Evolutionary conservation across 2,329 filamentous ascomycete genomes (phyloP).

Genomic region (Bipolaris oryzae): DNA sequence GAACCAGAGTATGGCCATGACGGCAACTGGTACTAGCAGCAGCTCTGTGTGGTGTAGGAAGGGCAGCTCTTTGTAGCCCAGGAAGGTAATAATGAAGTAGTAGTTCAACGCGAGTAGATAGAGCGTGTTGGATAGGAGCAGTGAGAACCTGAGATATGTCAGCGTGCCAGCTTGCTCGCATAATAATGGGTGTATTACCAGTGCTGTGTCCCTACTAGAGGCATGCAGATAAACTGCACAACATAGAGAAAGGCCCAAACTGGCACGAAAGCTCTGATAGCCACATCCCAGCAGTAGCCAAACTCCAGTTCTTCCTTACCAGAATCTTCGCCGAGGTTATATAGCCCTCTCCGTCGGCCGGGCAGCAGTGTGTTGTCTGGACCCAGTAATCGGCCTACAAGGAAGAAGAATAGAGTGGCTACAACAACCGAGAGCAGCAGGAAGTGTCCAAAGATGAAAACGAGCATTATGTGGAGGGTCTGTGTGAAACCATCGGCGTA

Average conservation of each 20-base stretch:
- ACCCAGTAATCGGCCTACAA: slow-evolving; percentile 66
- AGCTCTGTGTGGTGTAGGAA: slow-evolving; percentile 72
- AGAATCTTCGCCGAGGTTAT: slow-evolving; percentile 55
- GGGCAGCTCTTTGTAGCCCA: slow-evolving; percentile 71
- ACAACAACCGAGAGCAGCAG: slow-evolving; percentile 64
- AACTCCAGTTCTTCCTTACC: slow-evolving; percentile 67
- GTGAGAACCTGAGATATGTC: slow-evolving; percentile 52
- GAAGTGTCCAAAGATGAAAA: slow-evolving; percentile 65
- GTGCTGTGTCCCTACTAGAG: slow-evolving; percentile 61
- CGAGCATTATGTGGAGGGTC: slow-evolving; percentile 53
- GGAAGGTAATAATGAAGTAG: slow-evolving; percentile 71
- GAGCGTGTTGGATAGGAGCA: slow-evolving; percentile 68
- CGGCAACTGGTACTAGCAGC: slow-evolving; percentile 65
- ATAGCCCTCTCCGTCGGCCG: slow-evolving; percentile 62
- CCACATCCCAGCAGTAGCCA: slow-evolving; percentile 74
- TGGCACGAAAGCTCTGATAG: slow-evolving; percentile 70
- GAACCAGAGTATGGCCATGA: slow-evolving; percentile 65
- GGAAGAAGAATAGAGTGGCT: slow-evolving; percentile 67
- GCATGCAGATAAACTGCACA: slow-evolving; percentile 70
- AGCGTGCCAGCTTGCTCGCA: background rate
- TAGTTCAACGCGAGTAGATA: slow-evolving; percentile 70
- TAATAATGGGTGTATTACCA: slow-evolving; percentile 46
- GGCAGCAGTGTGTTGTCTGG: slow-evolving; percentile 60
- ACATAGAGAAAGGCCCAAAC: slow-evolving; percentile 71
- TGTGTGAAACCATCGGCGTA: slow-evolving; percentile 54